phyloP scores from a whole-genome alignment of 805 yeast species.

The Jamesozyma spencerorum region DNA sequence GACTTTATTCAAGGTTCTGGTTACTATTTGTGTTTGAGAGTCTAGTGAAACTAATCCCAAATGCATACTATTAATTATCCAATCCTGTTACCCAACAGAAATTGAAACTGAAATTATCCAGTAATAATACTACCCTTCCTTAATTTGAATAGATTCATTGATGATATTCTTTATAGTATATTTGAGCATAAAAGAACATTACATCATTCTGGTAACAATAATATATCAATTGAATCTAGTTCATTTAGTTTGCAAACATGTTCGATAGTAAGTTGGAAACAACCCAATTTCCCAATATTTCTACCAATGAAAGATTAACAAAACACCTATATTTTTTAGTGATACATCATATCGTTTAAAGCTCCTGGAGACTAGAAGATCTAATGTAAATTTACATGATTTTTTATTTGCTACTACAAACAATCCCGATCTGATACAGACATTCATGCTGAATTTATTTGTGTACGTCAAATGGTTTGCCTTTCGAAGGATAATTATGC shows the following conservation, averaged over 20 bases:
- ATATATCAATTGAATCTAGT: slow-evolving; percentile 70
- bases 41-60: slow-evolving; percentile 48
- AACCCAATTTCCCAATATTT: slow-evolving; percentile 93
- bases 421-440: no score
- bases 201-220: slow-evolving; percentile 30
- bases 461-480: no score
- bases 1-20: no score
- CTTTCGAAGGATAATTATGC: no score
- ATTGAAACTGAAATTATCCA: slow-evolving; percentile 36
- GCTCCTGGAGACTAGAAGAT: no score
- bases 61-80: slow-evolving; percentile 59
- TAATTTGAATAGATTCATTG: slow-evolving; percentile 67
- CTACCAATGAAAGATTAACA: slow-evolving; percentile 67
- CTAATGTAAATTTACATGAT: no score
- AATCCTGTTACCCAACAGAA: slow-evolving; percentile 66
- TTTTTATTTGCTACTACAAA: no score
- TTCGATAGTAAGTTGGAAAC: slow-evolving; percentile 93
- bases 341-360: slow-evolving; percentile 27
- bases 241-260: slow-evolving; percentile 86
- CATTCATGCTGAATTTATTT: no score
- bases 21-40: slow-evolving; percentile 54
- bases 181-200: slow-evolving; percentile 61
- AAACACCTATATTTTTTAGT: slow-evolving; percentile 11
- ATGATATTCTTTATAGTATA: slow-evolving; percentile 56
- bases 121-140: slow-evolving; percentile 34